phyloP scores from a whole-genome alignment of 108 stramenopile species.

The Discostella stelligeroides region DNA sequence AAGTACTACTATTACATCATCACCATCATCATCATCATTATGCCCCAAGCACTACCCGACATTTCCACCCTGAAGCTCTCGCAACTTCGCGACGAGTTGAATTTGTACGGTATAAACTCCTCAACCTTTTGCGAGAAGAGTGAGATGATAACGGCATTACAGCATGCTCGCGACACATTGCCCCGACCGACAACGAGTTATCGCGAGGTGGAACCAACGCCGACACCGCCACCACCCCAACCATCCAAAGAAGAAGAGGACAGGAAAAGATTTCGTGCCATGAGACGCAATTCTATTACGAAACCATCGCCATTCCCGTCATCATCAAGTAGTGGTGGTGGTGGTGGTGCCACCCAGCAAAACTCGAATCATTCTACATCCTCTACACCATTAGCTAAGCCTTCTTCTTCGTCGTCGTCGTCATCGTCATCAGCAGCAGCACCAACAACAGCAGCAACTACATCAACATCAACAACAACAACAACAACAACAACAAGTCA shows the following conservation, averaged over 20 bases:
- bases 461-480: conserved; percentile 8
- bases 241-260: neutral
- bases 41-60: conserved; percentile 30
- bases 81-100: conserved; percentile 43
- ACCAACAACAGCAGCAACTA: conserved; percentile 4
- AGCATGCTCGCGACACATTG: conserved; percentile 35
- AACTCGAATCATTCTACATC: too few relatives aligned
- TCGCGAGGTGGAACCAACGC: conserved; percentile 8
- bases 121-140: conserved; percentile 40
- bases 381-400: too few relatives aligned
- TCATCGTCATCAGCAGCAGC: neutral
- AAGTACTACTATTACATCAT: too few relatives aligned
- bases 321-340: too few relatives aligned
- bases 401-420: too few relatives aligned
- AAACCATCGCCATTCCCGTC: neutral
- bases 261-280: neutral
- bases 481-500: conserved; percentile 5
- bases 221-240: neutral
- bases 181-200: conserved; percentile 41
- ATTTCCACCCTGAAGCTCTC: conserved; percentile 46
- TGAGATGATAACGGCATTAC: conserved; percentile 35
- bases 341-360: too few relatives aligned
- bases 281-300: neutral
- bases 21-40: neutral
- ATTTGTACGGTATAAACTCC: conserved; percentile 43